A percentile compares a stretch with the other conserved stretches of the same genome.
These are phyloP conservation scores for Debaryomyces subglobosus DNA, from an alignment of 1,139 yeast species.

Conservation along the genomic window DNA sequence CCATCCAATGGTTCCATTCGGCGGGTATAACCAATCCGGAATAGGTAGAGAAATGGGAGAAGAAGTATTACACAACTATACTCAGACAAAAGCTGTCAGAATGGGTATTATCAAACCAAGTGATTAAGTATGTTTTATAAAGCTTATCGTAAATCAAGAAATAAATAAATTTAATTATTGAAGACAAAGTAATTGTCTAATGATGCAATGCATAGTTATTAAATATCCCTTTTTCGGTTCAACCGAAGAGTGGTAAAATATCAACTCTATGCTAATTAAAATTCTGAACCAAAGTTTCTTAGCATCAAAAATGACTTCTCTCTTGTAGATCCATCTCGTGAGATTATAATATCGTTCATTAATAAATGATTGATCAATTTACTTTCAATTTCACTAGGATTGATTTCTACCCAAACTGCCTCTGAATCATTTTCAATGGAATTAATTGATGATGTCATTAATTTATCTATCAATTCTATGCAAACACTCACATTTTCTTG, in stretches of 20 bases:
- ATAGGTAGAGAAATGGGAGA: conserved; percentile 34
- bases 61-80: conserved; percentile 28
- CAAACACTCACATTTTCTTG: conserved; percentile 16
- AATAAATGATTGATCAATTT: conserved; percentile 20
- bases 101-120: conserved; percentile 8
- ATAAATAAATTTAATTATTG: no score
- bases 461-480: conserved; percentile 11
- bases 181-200: not conserved
- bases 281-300: conserved; percentile 17
- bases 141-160: no score
- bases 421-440: conserved; percentile 2
- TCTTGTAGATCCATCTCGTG: conserved; percentile 17
- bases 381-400: conserved; percentile 16
- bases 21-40: conserved; percentile 34
- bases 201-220: no score
- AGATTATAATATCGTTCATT: conserved; percentile 20
- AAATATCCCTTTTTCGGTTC: not conserved
- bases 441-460: conserved; percentile 9
- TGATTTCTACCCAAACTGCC: conserved; percentile 18
- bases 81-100: conserved; percentile 29
- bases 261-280: not conserved
- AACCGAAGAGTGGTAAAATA: not conserved
- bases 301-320: conserved; percentile 13
- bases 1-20: conserved; percentile 33
- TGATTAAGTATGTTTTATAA: not conserved